Evolutionary conservation across 2,329 filamentous ascomycete species (phyloP), one percentile per base, ranked within the genome.

Genomic region (Diplodia seriata): DNA sequence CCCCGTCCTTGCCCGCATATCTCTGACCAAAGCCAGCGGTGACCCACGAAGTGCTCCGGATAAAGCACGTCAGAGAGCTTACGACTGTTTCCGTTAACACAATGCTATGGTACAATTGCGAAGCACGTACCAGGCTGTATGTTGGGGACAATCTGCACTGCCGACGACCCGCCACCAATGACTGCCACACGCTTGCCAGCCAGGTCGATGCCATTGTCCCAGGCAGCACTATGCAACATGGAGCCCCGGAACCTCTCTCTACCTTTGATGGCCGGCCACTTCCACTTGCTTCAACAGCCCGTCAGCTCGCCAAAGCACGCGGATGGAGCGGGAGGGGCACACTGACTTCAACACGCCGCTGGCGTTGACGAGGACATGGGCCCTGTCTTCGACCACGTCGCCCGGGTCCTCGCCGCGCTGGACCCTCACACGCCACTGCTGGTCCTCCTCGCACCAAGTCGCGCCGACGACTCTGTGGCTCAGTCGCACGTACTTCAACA

Each of bases 41-140:
- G 1, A 86, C 80, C 84, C 84, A 86, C 0, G 83, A 81, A 0
- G 82, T 81, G 18, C 83, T 81, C 12, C 84, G 80, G 59, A 86
- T 83, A 69, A 85, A 85, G 14, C 81, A 83, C 2, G 79, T 82
- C 6, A 84, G 77, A 18, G 38, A 47, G 1, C 29, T 4, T 3
- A 57, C 64, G 20, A 47, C 51, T 67, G 9, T 2, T 26, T 8
- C 18, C 2, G 4, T 40, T 8, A 43, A 36, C 20, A 40, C 1
- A 43, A 0, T 2, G 3, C 20, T 12, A 11, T 5, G 3, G 3
- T 3, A 9, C 2, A 3, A 15, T 4, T 2, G 4, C 7, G 1
- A 2, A 20, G 4, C 0, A 11, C 55, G 4, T 14, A 62, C 66
- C 43, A 1, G 53, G 38, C 18, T 61, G 79, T 1, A 81, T 70